Evolutionary conservation across 441 rosid genomes (phyloP).

Genomic region (Adansonia gregorii): DNA sequence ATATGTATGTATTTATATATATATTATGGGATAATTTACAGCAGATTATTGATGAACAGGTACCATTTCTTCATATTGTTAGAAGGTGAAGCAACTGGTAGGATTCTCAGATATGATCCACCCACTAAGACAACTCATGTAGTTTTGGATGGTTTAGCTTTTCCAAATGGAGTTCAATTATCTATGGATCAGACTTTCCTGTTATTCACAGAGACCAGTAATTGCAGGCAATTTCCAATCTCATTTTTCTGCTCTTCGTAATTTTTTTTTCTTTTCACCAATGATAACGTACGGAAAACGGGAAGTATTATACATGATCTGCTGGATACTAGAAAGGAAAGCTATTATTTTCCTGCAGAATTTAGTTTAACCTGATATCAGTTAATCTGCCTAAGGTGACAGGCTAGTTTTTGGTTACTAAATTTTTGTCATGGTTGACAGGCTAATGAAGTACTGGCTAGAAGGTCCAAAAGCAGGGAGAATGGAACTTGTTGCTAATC

Average conservation of each 20-base stretch:
- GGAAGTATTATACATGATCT: no score
- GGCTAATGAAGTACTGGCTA: slow-evolving; percentile 89
- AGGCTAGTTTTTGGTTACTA: neutral
- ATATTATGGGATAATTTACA: neutral
- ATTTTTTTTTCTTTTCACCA: neutral
- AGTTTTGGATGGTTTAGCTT: slow-evolving; percentile 83
- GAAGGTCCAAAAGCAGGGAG: slow-evolving; percentile 68
- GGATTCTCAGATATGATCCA: slow-evolving; percentile 90
- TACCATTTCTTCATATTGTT: slow-evolving; percentile 83
- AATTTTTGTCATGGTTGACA: slow-evolving; percentile 24
- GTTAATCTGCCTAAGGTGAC: no score
- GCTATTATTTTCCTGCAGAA: neutral
- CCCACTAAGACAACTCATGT: slow-evolving; percentile 72
- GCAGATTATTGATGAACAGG: slow-evolving; percentile 43
- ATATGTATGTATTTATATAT: neutral
- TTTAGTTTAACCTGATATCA: no score
- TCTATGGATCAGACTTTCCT: slow-evolving; percentile 82
- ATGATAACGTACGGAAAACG: no score
- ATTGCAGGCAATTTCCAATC: slow-evolving; percentile 64
- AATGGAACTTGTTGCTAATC: slow-evolving; percentile 26
- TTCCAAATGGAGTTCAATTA: slow-evolving; percentile 89
- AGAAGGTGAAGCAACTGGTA: slow-evolving; percentile 95
- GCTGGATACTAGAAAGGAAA: neutral
- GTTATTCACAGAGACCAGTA: slow-evolving; percentile 87
- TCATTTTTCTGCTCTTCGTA: neutral